Base-by-base conservation (phyloP, 305 asterid genomes). In the Fraxinus xanthoxyloides region DNA sequence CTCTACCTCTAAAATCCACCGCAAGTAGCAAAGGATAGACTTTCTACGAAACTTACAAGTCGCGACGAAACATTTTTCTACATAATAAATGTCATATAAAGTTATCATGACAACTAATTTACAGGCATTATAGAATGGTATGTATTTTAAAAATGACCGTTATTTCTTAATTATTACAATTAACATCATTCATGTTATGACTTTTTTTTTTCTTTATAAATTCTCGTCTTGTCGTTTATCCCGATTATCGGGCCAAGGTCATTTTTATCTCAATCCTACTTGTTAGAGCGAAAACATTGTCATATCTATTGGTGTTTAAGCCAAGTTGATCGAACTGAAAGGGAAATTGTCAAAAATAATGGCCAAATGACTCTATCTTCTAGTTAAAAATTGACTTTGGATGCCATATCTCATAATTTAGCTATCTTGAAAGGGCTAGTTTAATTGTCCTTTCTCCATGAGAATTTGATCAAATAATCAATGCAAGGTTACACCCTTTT, bases 361-460 rank as follows among this genome's bases (percentile, higher is more conserved):
- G 72, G 24, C 72, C 8, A 61, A 21, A 21, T 23, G 10, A 26
- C 3, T 8, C 3, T 61, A 23, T 59, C 75, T 54, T 34, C 59
- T 78, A 59, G 59, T 78, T 78, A 61, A 78, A 56, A 21, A 9
- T 59, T 61, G 81, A 78, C 81, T 34, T 78, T 19, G 28, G 28
- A 59, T 59, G 13, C 19, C 10, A 48, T 54, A 51, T 31, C 1
- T 13, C 56, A 26, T 7, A 48, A n/a, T 48, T 7, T 51, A 2
- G 59, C 28, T 30, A 48, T 17, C 32, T 76, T 48, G 70, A 76
- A 48, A 17, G 72, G 19, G 7, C 21, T 28, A 54, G 26, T 48
- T 38, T 43, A 24, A 61, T 61, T 61, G 63, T 40, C 63, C 7
- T 23, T 24, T 46, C 38, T 26, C 59, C 59, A 48, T 48, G 21